Evolutionary conservation across 2,329 filamentous ascomycete species (phyloP).

Genomic region (Aspergillus sp.): DNA sequence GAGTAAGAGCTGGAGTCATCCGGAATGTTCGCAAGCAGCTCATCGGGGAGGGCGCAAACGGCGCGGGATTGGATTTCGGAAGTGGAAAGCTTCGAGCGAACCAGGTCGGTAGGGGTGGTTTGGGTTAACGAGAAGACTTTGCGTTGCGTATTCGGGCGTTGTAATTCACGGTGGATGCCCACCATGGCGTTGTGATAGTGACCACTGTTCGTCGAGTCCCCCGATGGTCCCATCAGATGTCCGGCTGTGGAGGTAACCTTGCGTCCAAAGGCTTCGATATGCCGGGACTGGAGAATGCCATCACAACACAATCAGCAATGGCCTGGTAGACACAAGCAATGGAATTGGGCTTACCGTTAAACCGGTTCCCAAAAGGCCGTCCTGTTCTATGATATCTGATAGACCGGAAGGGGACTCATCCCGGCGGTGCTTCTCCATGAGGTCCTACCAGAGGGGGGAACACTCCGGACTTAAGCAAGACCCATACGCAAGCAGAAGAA

Average conservation of each 20-base stretch:
- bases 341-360: constrained; percentile 36
- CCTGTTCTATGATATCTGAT: constrained; percentile 37
- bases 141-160: constrained; percentile 74
- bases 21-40: constrained; percentile 81
- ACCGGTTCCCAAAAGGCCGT: constrained; percentile 42
- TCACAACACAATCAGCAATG: constrained; percentile 9
- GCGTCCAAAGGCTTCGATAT: constrained; percentile 84
- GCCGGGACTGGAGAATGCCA: constrained; percentile 57
- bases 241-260: constrained; percentile 92
- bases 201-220: constrained; percentile 46
- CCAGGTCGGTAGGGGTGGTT: constrained; percentile 86
- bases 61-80: constrained; percentile 92
- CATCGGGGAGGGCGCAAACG: constrained; percentile 79
- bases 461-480: constrained; percentile 14
- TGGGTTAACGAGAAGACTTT: constrained; percentile 86
- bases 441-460: constrained; percentile 14
- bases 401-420: constrained; percentile 41
- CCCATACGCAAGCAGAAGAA: constrained; percentile 18
- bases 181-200: constrained; percentile 84
- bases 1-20: constrained; percentile 82
- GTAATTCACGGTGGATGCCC: constrained; percentile 82
- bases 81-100: constrained; percentile 83
- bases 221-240: constrained; percentile 70
- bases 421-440: constrained; percentile 41
- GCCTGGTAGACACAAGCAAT: neutral